Evolutionary conservation across 1,139 yeast species (phyloP), one percentile per base, ranked within the genome.

Genomic region (Kluyveromyces sp.): DNA sequence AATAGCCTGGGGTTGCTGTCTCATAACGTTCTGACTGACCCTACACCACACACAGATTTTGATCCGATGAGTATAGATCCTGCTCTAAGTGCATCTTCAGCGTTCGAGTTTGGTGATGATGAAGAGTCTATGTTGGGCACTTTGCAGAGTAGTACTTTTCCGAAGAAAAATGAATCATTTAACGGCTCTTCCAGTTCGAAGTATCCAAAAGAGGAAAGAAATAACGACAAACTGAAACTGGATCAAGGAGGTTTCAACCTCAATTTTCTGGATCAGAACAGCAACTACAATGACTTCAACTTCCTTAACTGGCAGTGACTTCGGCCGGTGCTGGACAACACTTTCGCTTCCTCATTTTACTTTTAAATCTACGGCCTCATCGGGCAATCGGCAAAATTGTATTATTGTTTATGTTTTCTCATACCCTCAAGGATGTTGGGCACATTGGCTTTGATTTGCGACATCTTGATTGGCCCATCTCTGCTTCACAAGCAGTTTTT

Each of bases 251-350:
- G 49, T 12, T 52, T 50, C 41, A 49, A 54, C 29, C 33, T 53
- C 16, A 55, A 55, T 39, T 45, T 55, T 8, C 39, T 55, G 29
- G 57, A 52, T 22, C 47, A 46, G 9, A 48, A 46, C 33, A 46
- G 47, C 37, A 37, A 38, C 39, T 51, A 51, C 32, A 44, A 42
- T 20, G 56, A 54, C 30, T 51, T 57, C 45, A 53, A 55, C 38
- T 52, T 54, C 33, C 45, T 57, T 43, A 47, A 53, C 28, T 53
- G 57, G 55, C 53, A 48, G 33, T 45, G 36, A 19, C 8, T 22
- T 9, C 26, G 9, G 8, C n/a, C n/a, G n/a, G n/a, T n/a, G n/a
- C n/a, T n/a, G n/a, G n/a, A n/a, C n/a, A n/a, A 9, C 26, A 22
- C 9, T 22, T 22, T 22, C 9, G 26, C 8, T 9, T 22, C 9